Base-by-base conservation (phyloP, 78 protist genomes). In the Polysphondylium violaceum region DNA sequence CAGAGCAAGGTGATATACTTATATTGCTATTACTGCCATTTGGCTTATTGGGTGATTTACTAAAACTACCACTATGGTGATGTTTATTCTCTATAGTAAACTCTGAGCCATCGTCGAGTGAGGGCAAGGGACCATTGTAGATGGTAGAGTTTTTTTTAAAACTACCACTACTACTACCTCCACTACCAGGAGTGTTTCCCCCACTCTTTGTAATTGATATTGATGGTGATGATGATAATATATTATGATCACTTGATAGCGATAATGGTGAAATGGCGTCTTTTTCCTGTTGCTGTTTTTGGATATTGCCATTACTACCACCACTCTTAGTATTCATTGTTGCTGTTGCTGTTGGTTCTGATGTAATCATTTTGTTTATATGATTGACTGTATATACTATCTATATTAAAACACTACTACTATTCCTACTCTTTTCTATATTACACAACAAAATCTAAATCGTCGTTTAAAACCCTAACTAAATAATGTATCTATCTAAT, bases 191-290 rank as follows among this genome's bases (percentile, higher is more conserved):
- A 47, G 23, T 47, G 7, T 7, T 14, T 47, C 11, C 11, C 11
- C 53, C 11, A 11, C 11, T 21, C 25, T 64, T 41, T 64, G 31
- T 41, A 19, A 36, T 25, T 21, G 23, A 25, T 61, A 40, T 33
- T 61, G 69, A 61, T 61, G n/a, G n/a, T n/a, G n/a, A n/a, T n/a
- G n/a, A n/a, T n/a, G n/a, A n/a, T n/a, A n/a, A n/a, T n/a, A n/a
- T n/a, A n/a, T n/a, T 17, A 56, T 56, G 7, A 4, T 71, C 77
- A 29, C 61, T 50, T 23, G 77, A 71, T 47, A 71, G 35, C 25
- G 77, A 71, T 71, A 71, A 47, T 7, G 77, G 77, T 71, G 77
- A 71, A 31, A 71, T 50, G 12, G 50, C 31, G 19, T 47, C 29
- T 41, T 41, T 56, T 41, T 14, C 27, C 25, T 60, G 3, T 59